Conservation (phyloP, 768 basidiomycete species). For the Boletus barrowsii region DNA sequence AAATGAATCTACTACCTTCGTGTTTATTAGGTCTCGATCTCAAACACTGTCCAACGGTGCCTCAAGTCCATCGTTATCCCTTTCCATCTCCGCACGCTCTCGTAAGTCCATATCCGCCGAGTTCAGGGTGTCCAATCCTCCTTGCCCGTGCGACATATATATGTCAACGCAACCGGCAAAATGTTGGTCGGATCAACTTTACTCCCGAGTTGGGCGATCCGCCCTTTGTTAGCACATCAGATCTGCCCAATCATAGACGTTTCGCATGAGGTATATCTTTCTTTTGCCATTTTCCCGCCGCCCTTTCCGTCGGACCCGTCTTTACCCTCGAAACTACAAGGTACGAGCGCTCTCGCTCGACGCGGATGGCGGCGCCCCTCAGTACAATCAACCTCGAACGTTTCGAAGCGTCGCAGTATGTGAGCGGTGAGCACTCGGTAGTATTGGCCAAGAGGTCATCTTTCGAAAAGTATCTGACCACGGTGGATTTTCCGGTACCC, state of each 20-base stretch:
- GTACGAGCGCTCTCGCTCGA: neutral
- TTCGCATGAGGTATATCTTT: neutral
- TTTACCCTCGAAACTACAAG: neutral
- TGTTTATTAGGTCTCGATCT: neutral
- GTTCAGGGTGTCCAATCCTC: neutral
- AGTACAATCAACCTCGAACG: neutral
- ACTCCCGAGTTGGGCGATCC: neutral
- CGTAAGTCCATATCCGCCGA: neutral
- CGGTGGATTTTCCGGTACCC: neutral
- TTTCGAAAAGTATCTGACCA: neutral
- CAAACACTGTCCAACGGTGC: neutral
- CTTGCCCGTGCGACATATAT: neutral
- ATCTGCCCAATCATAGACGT: neutral
- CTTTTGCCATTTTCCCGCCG: neutral
- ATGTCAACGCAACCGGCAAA: neutral
- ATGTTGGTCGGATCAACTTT: slow-evolving; percentile 3
- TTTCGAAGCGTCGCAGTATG: slow-evolving; percentile 20
- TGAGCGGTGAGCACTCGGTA: slow-evolving; percentile 20
- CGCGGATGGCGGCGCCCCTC: slow-evolving; percentile 6
- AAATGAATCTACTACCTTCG: no score
- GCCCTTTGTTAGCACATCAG: slow-evolving; percentile 14
- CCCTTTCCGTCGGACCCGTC: neutral
- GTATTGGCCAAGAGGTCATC: neutral
- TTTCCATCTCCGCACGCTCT: neutral
- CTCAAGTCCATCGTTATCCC: neutral